Evolutionary conservation across 1,284 basidiomycete genomes (phyloP).

Genomic region (Kalmanozyma brasiliensis): DNA sequence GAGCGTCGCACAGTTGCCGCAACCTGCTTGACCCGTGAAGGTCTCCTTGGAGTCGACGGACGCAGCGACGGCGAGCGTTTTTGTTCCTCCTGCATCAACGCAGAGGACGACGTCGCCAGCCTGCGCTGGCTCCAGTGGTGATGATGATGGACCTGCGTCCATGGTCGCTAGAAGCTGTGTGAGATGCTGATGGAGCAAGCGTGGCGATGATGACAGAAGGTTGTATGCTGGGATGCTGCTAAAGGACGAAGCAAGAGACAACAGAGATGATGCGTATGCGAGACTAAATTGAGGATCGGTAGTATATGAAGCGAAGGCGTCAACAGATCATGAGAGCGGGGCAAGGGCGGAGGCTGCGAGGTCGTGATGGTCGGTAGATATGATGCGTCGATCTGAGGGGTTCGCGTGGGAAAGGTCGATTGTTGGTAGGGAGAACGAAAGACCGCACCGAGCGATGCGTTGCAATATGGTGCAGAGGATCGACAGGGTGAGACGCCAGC

Average conservation of each 20-base stretch:
- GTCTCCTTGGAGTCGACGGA: conserved; percentile 25
- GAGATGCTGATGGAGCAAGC: neutral
- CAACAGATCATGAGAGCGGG: neutral
- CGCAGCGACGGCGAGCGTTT: conserved; percentile 46
- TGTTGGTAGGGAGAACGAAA: neutral
- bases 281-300: too few relatives aligned
- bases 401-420: too few relatives aligned
- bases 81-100: conserved; percentile 50
- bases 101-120: conserved; percentile 39
- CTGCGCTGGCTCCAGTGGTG: conserved; percentile 8
- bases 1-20: conserved; percentile 47
- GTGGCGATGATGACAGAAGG: too few relatives aligned
- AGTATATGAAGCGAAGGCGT: too few relatives aligned
- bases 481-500: conserved; percentile 6
- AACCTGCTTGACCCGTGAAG: conserved; percentile 41
- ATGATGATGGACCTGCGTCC: conserved; percentile 27
- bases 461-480: conserved; percentile 2
- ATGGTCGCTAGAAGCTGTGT: conserved; percentile 9
- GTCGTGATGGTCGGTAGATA: conserved; percentile 13
- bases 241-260: too few relatives aligned
- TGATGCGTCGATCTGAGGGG: conserved; percentile 1
- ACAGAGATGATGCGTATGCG: too few relatives aligned
- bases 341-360: neutral
- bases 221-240: too few relatives aligned
- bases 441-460: neutral